Conservation (phyloP, 1,139 yeast genomes). For the Lodderomyces elongisporus region DNA sequence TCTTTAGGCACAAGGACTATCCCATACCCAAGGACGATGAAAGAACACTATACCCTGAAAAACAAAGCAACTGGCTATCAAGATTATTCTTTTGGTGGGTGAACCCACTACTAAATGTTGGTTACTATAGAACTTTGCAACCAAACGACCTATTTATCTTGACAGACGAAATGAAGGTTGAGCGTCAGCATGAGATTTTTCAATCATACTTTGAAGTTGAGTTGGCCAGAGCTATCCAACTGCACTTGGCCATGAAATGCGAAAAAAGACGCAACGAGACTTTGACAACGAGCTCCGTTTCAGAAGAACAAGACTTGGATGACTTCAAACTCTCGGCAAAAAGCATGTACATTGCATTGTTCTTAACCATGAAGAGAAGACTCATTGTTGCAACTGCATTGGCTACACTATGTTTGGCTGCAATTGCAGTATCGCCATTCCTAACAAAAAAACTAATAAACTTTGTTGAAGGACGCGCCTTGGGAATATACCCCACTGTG, state of each 20-base stretch:
- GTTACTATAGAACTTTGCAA: constrained; percentile 63
- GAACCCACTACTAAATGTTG: constrained; percentile 51
- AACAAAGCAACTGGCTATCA: constrained; percentile 26
- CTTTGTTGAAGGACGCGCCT: constrained; percentile 23
- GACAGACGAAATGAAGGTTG: constrained; percentile 49
- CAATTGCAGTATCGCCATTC: constrained; percentile 23
- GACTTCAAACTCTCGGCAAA: constrained; percentile 20
- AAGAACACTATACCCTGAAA: constrained; percentile 38
- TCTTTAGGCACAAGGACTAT: constrained; percentile 10
- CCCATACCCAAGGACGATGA: constrained; percentile 52
- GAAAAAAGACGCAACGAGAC: constrained; percentile 24
- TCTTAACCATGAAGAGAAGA: constrained; percentile 26
- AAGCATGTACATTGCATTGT: constrained; percentile 15
- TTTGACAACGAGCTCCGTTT: constrained; percentile 16
- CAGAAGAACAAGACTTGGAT: constrained; percentile 22
- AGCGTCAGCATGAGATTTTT: constrained; percentile 31
- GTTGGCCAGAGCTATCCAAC: constrained; percentile 21
- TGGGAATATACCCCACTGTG: constrained; percentile 16
- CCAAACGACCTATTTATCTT: constrained; percentile 58
- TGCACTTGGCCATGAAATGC: constrained; percentile 21
- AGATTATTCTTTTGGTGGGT: constrained; percentile 54
- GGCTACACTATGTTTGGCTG: constrained; percentile 16
- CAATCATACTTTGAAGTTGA: constrained; percentile 32
- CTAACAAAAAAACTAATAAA: constrained; percentile 25
- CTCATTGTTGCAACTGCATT: constrained; percentile 19